Percentiles rank a stretch among this genome's conserved stretches.
Conservation (phyloP, 164 flowering plant genomes). For the Aristolochia californica region DNA sequence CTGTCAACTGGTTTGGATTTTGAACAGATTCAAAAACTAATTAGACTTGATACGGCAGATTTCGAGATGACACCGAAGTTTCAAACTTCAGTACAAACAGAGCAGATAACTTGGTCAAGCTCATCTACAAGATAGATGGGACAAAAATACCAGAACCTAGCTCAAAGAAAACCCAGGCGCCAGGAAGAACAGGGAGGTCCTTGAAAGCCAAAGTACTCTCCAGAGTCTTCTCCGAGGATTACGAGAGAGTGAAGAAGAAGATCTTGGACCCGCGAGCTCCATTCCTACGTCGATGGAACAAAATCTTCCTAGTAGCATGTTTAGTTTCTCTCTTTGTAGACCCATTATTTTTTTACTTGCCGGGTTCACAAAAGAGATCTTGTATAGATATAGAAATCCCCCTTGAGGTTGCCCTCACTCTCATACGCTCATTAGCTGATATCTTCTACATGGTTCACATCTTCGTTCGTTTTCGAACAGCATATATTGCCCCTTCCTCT, state of each 20-base stretch:
- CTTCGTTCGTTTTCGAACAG: constrained; percentile 61
- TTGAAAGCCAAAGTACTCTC: constrained; percentile 66
- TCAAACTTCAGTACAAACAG: constrained; percentile 18
- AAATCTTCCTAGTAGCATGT: constrained; percentile 63
- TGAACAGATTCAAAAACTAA: too few relatives aligned
- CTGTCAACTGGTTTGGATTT: background rate
- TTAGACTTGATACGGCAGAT: constrained; percentile 25
- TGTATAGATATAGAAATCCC: constrained; percentile 49
- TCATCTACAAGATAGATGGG: constrained; percentile 45
- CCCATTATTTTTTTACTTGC: constrained; percentile 79
- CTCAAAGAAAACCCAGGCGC: constrained; percentile 20
- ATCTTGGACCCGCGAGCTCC: constrained; percentile 79
- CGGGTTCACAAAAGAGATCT: constrained; percentile 24
- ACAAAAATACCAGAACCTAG: constrained; percentile 18
- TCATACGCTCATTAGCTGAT: constrained; percentile 61
- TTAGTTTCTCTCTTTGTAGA: constrained; percentile 80
- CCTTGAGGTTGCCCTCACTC: constrained; percentile 49
- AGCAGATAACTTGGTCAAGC: constrained; percentile 26
- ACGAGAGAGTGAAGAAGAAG: constrained; percentile 49
- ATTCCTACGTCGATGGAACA: constrained; percentile 62
- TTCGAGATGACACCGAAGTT: constrained; percentile 43
- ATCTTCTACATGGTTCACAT: constrained; percentile 64
- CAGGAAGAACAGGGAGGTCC: constrained; percentile 24
- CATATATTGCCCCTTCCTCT: constrained; percentile 87
- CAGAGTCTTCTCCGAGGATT: constrained; percentile 87